Conservation (phyloP, 306 rosid genomes). For the Echinosophora koreensis region DNA sequence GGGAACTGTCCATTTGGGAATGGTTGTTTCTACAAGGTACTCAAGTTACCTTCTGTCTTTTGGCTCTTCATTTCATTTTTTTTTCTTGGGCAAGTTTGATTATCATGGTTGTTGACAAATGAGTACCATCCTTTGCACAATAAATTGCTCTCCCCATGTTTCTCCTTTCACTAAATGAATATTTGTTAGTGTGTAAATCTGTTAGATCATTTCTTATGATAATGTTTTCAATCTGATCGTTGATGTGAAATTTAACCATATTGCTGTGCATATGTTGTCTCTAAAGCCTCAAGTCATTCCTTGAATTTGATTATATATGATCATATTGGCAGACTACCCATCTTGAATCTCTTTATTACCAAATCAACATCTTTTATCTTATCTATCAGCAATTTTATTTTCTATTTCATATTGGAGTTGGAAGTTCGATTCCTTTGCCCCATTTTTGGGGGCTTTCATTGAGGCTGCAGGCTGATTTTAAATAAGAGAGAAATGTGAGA, state of each 20-base stretch:
- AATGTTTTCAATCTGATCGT: not conserved
- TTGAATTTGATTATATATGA: slow-evolving; percentile 28
- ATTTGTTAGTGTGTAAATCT: slow-evolving; percentile 1
- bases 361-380: slow-evolving; percentile 16
- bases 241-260: slow-evolving; percentile 16
- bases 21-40: slow-evolving; percentile 93
- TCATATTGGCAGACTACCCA: not conserved
- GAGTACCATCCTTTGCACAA: slow-evolving; percentile 13
- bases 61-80: slow-evolving; percentile 14
- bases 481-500: too few species aligned
- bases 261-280: not conserved
- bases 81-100: slow-evolving; percentile 20
- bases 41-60: slow-evolving; percentile 2
- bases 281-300: not conserved
- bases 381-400: not conserved
- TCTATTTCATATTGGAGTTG: not conserved
- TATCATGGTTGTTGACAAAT: slow-evolving; percentile 25
- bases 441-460: not conserved
- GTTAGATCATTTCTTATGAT: not conserved
- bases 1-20: slow-evolving; percentile 92
- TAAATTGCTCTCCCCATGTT: slow-evolving; percentile 12
- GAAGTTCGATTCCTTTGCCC: not conserved
- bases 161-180: not conserved
- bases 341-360: not conserved
- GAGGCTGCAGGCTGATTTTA: not conserved